Base-by-base conservation (phyloP, 768 basidiomycete species). In the Leccinum fibrillosum region DNA sequence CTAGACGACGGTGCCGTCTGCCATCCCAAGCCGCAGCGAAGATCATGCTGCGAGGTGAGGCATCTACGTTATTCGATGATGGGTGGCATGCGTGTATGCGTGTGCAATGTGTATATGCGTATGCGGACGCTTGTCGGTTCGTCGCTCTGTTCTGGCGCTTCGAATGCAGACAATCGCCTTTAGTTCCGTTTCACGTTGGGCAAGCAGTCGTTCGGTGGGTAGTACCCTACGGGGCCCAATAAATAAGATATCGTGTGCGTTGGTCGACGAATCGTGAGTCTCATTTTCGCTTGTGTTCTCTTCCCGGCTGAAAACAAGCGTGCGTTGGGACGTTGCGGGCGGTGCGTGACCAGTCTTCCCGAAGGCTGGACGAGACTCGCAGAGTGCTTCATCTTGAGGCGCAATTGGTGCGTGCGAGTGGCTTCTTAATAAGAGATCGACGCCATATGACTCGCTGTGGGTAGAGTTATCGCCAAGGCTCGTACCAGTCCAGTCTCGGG, bases 361-460 rank as follows among this genome's bases (percentile, higher is more conserved):
- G 11, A 17, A 11, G 74, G 64, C n/a, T 77, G 75, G 75, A 39
- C 25, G n/a, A 61, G 52, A 55, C 30, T 68, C 52, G 62, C 52
- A 23, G 89, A 12, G 78, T 85, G 35, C 66, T 84, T 48, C 92
- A 94, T 75, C 77, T 97, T 15, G 89, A 94, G 69, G 94, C 93
- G 28, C 94, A 97, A 69, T 75, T 95, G 73, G 94, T 92, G 69
- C 65, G 88, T 58, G 23, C 48, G n/a, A 53, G 52, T 49, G 51
- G 45, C 34, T 57, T 54, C 49, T 57, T 59, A 55, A 65, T 58
- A 50, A 62, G 54, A 60, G 59, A 60, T 68, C 55, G 53, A 54
- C n/a, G 54, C 53, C 34, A 50, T 51, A 55, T 51, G 57, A 51
- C 55, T 56, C 51, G 54, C 57, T 58, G 56, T 56, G 54, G 30